These are phyloP conservation scores for Alliaria petiolata DNA, from an alignment of 345 rosid genomes.

Conservation along the genomic window DNA sequence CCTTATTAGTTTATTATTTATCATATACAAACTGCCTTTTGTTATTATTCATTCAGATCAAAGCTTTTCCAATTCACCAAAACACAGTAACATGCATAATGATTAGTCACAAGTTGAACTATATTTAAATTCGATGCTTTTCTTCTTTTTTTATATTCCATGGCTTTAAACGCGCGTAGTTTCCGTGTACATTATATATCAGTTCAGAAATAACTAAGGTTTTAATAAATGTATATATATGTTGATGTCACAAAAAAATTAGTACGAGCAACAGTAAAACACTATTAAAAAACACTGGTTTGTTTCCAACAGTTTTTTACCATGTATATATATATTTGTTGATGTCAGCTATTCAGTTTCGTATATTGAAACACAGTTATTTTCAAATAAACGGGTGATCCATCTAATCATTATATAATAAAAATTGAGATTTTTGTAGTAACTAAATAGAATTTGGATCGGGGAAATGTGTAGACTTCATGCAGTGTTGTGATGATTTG, in stretches of 20 bases:
- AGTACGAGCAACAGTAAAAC: not conserved
- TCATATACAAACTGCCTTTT: conserved; percentile 15
- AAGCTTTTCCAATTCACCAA: conserved; percentile 20
- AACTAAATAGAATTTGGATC: not conserved
- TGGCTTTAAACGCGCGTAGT: conserved; percentile 1
- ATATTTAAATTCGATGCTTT: conserved; percentile 18
- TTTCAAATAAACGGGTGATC: not conserved
- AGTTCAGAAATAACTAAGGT: not conserved
- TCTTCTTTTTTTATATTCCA: not conserved
- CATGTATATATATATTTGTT: no score
- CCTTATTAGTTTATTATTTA: not conserved
- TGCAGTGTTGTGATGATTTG: conserved; percentile 14
- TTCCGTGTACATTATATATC: not conserved
- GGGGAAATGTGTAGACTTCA: not conserved
- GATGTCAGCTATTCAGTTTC: not conserved
- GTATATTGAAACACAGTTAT: not conserved
- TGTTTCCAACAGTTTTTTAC: no score
- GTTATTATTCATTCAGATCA: conserved; percentile 17
- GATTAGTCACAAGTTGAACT: conserved; percentile 36
- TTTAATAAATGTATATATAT: not conserved
- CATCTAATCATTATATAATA: not conserved
- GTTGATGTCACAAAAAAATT: not conserved
- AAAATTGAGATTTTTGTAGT: not conserved
- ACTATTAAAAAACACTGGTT: not conserved
- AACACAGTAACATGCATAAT: conserved; percentile 33